Evolutionary conservation across 371 early-diverging fungal genomes (phyloP), one percentile per base, ranked within the genome.

Genomic region (Mucor racemosus): DNA sequence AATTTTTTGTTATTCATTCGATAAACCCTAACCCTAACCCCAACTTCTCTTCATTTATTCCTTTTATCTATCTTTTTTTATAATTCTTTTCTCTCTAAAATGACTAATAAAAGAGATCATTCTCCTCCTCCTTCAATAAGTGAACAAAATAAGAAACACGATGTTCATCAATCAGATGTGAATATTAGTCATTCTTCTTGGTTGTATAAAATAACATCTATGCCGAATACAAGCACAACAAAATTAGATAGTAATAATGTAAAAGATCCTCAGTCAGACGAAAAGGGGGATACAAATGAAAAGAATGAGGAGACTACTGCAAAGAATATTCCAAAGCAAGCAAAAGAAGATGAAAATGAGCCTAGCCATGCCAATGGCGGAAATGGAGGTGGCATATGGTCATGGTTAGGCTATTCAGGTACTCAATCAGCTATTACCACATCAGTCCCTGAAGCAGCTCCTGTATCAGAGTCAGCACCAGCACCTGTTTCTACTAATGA

Each of bases 371-470:
- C 35, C 19, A 54, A 31, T 54, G 54, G 33, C 19, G 4, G 33
- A n/a, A 46, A n/a, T 33, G 56, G 56, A 15, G 36, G 34, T 7
- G 44, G 67, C 3, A 19, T 71, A 15, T 71, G 71, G 71, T 67
- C 67, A 26, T 71, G 71, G 71, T 26, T 71, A 13, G 67, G 67
- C 0, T 71, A 71, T 58, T 60, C 69, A 56, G 35, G 35, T 14
- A 26, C 48, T 39, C 33, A 34, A 21, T 6, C 65, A 40, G 19
- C 26, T 31, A 42, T 4, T 7, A 14, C 35, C 6, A 17, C 57
- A 48, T 38, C 50, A n/a, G 41, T 38, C 8, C 53, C 57, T 35
- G 36, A 58, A 26, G 0, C 58, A 58, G 31, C 46, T 21, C 13
- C 10, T 6, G 11, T 35, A 50, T 33, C 62, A 50, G 48, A 31